A percentile compares a stretch with the other conserved stretches of the same genome.
Conservation (phyloP, 768 basidiomycete genomes). For the Calocera cornea region DNA sequence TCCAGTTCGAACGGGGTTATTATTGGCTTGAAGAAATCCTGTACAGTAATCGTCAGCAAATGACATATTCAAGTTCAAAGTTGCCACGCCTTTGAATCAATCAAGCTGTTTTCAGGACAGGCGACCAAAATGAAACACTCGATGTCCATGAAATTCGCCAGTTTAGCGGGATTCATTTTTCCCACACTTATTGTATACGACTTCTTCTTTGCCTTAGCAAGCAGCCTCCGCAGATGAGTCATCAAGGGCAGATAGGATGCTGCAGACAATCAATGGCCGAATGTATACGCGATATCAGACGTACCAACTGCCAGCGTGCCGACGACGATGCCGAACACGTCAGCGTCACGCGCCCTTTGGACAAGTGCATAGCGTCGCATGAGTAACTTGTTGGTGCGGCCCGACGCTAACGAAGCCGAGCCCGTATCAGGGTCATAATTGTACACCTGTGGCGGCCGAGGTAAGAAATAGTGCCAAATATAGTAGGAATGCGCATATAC, state of each 20-base stretch:
- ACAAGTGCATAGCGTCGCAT: slow-evolving; percentile 82
- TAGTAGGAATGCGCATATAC: slow-evolving; percentile 28
- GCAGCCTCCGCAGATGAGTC: slow-evolving; percentile 55
- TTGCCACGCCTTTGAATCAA: slow-evolving; percentile 24
- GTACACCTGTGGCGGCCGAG: slow-evolving; percentile 40
- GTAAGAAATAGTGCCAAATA: not conserved
- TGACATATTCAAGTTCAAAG: not conserved
- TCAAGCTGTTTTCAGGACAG: slow-evolving; percentile 80
- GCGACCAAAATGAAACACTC: slow-evolving; percentile 93
- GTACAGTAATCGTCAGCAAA: not conserved
- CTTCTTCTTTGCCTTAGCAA: slow-evolving; percentile 64
- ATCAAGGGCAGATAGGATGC: slow-evolving; percentile 81
- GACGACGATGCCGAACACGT: slow-evolving; percentile 89
- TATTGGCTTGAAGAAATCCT: slow-evolving; percentile 87
- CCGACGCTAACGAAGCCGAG: slow-evolving; percentile 43
- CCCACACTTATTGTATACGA: slow-evolving; percentile 91
- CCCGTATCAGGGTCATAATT: slow-evolving; percentile 53
- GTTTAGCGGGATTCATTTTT: slow-evolving; percentile 84
- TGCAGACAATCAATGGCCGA: slow-evolving; percentile 19
- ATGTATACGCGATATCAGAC: slow-evolving; percentile 17
- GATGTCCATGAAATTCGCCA: slow-evolving; percentile 91
- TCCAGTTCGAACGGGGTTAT: slow-evolving; percentile 87
- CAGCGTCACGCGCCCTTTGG: slow-evolving; percentile 79
- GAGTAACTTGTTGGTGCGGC: slow-evolving; percentile 61
- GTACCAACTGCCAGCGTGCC: slow-evolving; percentile 82